Base-by-base conservation (phyloP, 225 moss, liverwort and hornwort species). In the Bryum argenteum region DNA sequence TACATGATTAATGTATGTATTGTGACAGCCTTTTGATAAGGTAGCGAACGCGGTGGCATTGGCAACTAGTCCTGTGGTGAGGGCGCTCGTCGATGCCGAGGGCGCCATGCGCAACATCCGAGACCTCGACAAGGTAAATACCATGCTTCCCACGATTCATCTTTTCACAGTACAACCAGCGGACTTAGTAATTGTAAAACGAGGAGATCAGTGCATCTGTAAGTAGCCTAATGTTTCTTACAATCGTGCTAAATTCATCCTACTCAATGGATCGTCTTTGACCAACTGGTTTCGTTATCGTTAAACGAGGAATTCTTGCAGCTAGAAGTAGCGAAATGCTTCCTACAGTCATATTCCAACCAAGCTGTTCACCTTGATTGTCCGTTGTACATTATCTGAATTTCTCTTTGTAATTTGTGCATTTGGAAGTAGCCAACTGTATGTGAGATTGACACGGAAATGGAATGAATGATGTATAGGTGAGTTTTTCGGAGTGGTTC, bases 401-500 rank as follows among this genome's bases (percentile, higher is more conserved):
- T 33, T 33, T 6, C 33, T 33, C 33, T 33, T 6, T 33, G 33
- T 33, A 6, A 33, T 33, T 6, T 33, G 33, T 33, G 4, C 33
- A 33, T 33, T 6, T 26, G 4, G 5, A 33, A 6, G 33, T n/a
- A n/a, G n/a, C n/a, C n/a, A n/a, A n/a, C n/a, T n/a, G n/a, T n/a
- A n/a, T n/a, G n/a, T n/a, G n/a, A n/a, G 33, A 33, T 33, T 33
- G 5, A 5, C 33, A 33, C 3, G 7, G 33, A 33, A 33, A 2
- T 33, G 33, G 33, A 33, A 33, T 33, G 33, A 4, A 5, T 33
- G 33, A 33, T 33, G 33, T 33, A 4, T 33, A 95, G 95, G 77
- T 96, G 71, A 96, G 96, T 70, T 96, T 96, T 69, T 80, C 91
- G 58, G 93, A 96, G 6, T 96, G 96, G 96, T 96, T 96, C 62